Base-by-base conservation (phyloP, 2,329 filamentous ascomycete species). In the Alternaria sp. region DNA sequence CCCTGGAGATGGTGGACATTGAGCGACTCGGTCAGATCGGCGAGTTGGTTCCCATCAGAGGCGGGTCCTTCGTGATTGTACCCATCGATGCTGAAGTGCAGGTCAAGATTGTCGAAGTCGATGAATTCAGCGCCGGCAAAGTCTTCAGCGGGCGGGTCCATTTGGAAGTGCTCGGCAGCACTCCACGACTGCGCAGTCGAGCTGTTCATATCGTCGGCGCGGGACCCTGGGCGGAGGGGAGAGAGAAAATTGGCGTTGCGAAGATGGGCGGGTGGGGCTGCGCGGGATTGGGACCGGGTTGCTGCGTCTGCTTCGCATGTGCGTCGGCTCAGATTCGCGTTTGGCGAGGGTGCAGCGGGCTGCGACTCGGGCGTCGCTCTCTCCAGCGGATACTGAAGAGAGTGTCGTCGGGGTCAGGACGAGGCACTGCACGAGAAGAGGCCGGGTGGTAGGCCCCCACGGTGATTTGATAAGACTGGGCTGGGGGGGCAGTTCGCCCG, bases 81-180 rank as follows among this genome's bases (percentile, higher is more conserved):
- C 54, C 72, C 73, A 59, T 73, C 68, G 57, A 70, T 68, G 64
- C 69, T 69, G 65, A 77, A 74, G 67, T 70, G 70, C 55, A 79
- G 69, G 57, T 77, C 73, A 64, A 78, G 67, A 62, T 71, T 67
- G 62, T 74, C 76, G 52, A 79, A 74, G 69, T 83, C 81, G 68
- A 83, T 67, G 61, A 64, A 59, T 69, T 84, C 80, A 49, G 84
- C 75, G 62, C 79, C 80, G 61, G 74, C 77, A 57, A 84, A 80
- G 64, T 83, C 80, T 40, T 83, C 77, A 28, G 80, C 75, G 36
- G 79, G 72, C 40, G 77, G 70, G 63, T 79, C 78, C 81, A 83
- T 81, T 62, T 76, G 69, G 64, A 81, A 77, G 23, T 77, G 77
- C 61, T 82, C 80, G 32, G 71, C 70, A 36, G 71, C 69, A 62